Base-by-base conservation (phyloP, 2,329 filamentous ascomycete species). In the Trichoderma citrinoviride region DNA sequence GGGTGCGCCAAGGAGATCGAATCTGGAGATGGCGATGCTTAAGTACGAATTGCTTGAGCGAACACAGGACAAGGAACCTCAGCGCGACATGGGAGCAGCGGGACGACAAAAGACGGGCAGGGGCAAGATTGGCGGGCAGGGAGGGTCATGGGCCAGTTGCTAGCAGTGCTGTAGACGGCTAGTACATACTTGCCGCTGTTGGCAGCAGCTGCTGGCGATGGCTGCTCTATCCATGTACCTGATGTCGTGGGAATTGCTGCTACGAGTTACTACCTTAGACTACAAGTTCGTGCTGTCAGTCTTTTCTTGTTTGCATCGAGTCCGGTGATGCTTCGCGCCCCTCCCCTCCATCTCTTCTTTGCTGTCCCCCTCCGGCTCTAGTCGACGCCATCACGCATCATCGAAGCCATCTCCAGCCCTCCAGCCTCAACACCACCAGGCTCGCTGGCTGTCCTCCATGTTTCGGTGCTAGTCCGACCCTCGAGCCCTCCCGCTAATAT, bases 21-120 rank as follows among this genome's bases (percentile, higher is more conserved):
- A 57, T 53, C 41, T 64, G 64, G 58, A 56, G 50, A 57, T 64
- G 52, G 64, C 46, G 46, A 66, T 66, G 64, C 37, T 66, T 66
- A 66, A 66, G 52, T 66, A 65, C 49, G 19, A 27, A 14, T 5
- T 53, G 27, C 40, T 17, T 14, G 33, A 37, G 33, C 3, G 33
- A 14, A 37, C 12, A 14, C 33, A 37, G 14, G 33, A 37, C 33
- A 37, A 37, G 33, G 33, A 47, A 27, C 10, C 37, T 47, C 47
- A 27, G 49, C 57, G 49, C 49, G 64, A 55, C 64, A 54, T 62
- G 57, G 63, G 64, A 65, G 40, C 33, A 44, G 27, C 54, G 54
- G 47, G 52, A 60, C 27, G 49, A 23, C 47, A 52, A 52, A 55
- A 23, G 43, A 37, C 44, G 55, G 60, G 61, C 61, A 64, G 61